Percentiles rank a stretch among this genome's conserved stretches.
Conservation (phyloP, 306 rosid genomes). For the Quercus variabilis region DNA sequence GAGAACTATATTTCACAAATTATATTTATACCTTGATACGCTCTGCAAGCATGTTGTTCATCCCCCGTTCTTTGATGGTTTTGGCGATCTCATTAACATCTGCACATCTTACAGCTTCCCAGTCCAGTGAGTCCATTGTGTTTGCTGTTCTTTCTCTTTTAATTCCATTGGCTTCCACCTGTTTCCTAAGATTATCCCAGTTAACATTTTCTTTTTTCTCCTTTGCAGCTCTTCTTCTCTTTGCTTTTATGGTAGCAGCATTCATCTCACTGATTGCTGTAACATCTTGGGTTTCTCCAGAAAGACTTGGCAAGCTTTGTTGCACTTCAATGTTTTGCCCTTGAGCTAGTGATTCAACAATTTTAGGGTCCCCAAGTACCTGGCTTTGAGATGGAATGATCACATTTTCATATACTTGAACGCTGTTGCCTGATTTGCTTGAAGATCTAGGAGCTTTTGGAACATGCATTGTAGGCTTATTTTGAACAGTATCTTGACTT, state of each 20-base stretch:
- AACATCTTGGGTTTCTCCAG: constrained; percentile 34
- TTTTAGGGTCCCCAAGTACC: constrained; percentile 20
- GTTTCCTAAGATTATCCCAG: constrained; percentile 78
- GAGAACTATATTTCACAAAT: constrained; percentile 8
- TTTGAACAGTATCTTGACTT: constrained; percentile 23
- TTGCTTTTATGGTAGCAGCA: constrained; percentile 40
- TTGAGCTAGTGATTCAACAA: constrained; percentile 12
- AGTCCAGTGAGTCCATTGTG: constrained; percentile 88
- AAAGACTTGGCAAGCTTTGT: constrained; percentile 17
- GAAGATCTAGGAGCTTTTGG: constrained; percentile 25
- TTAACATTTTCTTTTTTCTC: constrained; percentile 40
- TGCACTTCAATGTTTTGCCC: constrained; percentile 24
- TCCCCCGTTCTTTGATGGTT: constrained; percentile 84
- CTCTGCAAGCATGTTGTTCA: constrained; percentile 90
- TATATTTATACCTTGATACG: constrained; percentile 65
- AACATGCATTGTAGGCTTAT: constrained; percentile 14
- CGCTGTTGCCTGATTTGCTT: constrained; percentile 21
- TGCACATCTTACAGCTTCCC: constrained; percentile 95
- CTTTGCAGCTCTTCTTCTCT: constrained; percentile 42
- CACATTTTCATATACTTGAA: constrained; percentile 13
- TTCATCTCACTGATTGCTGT: constrained; percentile 41
- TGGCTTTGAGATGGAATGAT: constrained; percentile 35
- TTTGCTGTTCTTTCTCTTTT: constrained; percentile 54
- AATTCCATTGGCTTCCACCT: constrained; percentile 54
- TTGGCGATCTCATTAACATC: constrained; percentile 72